Base-by-base conservation (phyloP, 805 yeast genomes). In the Sugiyamaella mastotermitis region DNA sequence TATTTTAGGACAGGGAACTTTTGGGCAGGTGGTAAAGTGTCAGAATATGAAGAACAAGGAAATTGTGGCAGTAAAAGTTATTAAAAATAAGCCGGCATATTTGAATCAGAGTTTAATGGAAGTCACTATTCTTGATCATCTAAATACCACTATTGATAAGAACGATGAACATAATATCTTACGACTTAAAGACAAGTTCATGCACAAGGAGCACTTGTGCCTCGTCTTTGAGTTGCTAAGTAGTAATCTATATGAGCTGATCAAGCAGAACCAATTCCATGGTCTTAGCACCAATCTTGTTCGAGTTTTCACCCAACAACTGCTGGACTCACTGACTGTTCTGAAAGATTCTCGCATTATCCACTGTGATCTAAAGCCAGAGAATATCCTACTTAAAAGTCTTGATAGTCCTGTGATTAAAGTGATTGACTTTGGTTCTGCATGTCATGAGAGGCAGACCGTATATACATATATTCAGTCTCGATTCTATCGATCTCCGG, bases 361-460 rank as follows among this genome's bases (percentile, higher is more conserved):
- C 30, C 99, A 92, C 57, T 92, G 99, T 64, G 99, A 92, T 62
- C 66, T 92, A 56, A 92, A 92, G 58, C 99, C 99, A 0, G 99
- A 92, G 54, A 92, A 92, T 58, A 87, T 92, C 34, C 63, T 92
- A 38, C 65, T 92, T 22, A 76, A 83, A 37, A 76, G 80, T 35
- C 79, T 87, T 4, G 94, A 86, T 57, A 75, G 78, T 46, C 92
- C 95, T 0, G 84, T 79, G 31, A 76, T 92, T 49, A 92, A 92
- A 60, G 82, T 92, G 30, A 90, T 92, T 52, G 99, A 92, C 64
- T 92, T 90, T 64, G 97, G 97, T 1, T 78, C 92, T 2, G 95
- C 97, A 0, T 88, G 97, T 57, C 90, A 85, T 56, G 94, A 90
- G 46, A 68, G 87, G 39, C 90, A 87, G 51, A 84, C 94, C 1